Percentiles rank a stretch among this genome's conserved stretches.
These are phyloP conservation scores for Trichoderma atrobrunneum DNA, from an alignment of 2,329 filamentous ascomycete species.

Conservation along the genomic window DNA sequence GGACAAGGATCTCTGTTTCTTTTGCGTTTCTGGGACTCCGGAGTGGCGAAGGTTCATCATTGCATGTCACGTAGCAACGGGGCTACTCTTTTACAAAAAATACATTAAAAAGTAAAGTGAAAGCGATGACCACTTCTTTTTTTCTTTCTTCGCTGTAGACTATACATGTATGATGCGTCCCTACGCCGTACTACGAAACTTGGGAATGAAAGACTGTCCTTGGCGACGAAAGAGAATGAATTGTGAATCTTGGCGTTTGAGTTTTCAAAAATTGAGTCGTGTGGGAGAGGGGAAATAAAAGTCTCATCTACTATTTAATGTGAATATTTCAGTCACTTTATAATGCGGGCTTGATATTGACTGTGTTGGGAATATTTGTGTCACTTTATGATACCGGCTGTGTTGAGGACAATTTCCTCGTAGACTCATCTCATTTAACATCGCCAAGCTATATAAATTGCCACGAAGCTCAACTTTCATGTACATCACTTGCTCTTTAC, in stretches of 20 bases:
- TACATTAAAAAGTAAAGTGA: constrained; percentile 37
- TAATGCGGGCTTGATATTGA: background rate
- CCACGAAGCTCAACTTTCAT: background rate
- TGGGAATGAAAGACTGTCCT: background rate
- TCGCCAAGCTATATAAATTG: background rate
- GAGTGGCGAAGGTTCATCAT: constrained; percentile 61
- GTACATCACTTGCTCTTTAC: background rate
- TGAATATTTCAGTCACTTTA: background rate
- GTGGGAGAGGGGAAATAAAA: background rate
- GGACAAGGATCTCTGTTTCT: constrained; percentile 46
- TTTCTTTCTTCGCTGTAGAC: background rate
- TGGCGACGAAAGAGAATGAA: background rate
- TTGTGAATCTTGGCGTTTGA: background rate
- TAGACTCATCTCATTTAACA: background rate
- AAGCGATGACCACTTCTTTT: constrained; percentile 12
- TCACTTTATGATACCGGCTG: too few relatives aligned
- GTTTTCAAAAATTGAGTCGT: background rate
- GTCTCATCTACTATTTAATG: background rate
- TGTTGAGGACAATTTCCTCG: background rate
- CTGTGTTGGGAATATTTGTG: too few relatives aligned
- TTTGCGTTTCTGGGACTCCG: constrained; percentile 61
- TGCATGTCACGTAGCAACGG: constrained; percentile 58
- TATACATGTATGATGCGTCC: background rate
- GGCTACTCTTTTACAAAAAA: constrained; percentile 36
- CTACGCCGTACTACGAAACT: background rate